Base-by-base conservation (phyloP, 208 protist species). In the Tritrichomonas musculus region DNA sequence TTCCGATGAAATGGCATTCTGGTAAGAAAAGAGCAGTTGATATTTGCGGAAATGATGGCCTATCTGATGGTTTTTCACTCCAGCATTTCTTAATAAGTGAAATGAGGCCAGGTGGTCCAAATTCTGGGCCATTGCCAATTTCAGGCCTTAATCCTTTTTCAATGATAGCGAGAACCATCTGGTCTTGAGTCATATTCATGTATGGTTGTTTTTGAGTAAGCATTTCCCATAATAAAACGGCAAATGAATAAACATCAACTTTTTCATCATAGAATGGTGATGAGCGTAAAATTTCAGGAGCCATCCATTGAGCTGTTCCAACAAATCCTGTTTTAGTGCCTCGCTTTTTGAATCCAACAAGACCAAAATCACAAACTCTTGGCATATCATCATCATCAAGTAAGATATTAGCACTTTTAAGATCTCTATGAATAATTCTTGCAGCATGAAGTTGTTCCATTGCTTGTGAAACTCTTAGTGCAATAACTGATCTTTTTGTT, bases 371-470 rank as follows among this genome's bases (percentile, higher is more conserved):
- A 33, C 64, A 72, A 44, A 92, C 55, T 25, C 57, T 1, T 66
- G 57, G 55, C 25, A 47, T 22, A 50, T 72, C 50, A 33, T 92
- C 88, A 36, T 92, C 88, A 73, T 92, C 55, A 41, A 96, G 73
- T 0, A 95, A 60, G 33, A 96, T 41, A 73, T 96, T 96, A 11
- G 80, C 88, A 33, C 69, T 93, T 57, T 96, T 96, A 9, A 96
- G 72, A 72, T 96, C 94, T 33, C 95, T 36, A 92, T 96, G 95
- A 39, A 96, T 77, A 20, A 96, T 93, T 36, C 95, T 65, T 41
- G 93, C 80, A 0, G 84, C 82, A n/a, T 96, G 95, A 5, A 96
- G 47, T 84, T 96, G 96, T 5, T 93, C 92, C 95, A 96, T 95
- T 14, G 73, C 95, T 44, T 92, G 44, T 14, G 94, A 77, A 33